Conservation (phyloP, 164 flowering plant species). For the Piper betle region DNA sequence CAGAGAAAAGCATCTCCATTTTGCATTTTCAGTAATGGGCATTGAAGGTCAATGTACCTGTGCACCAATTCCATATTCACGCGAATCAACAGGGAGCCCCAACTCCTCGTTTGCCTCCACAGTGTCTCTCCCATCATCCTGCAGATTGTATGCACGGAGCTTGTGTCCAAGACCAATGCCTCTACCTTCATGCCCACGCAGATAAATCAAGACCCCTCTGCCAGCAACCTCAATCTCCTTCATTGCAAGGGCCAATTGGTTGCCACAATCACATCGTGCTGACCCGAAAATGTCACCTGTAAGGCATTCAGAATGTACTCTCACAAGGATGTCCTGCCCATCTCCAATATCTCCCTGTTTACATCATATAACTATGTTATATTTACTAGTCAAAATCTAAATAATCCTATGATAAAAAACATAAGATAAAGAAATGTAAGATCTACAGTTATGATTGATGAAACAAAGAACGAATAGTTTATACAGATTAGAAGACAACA, state of each 20-base stretch:
- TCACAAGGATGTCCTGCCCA: conserved; percentile 85
- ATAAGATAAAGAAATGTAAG: not conserved
- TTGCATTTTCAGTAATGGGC: not conserved
- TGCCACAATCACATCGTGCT: conserved; percentile 90
- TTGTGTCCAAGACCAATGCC: conserved; percentile 98
- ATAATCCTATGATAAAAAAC: not conserved
- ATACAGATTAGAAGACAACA: no score
- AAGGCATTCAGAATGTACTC: conserved; percentile 97
- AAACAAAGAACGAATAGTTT: no score
- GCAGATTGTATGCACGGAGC: conserved; percentile 88
- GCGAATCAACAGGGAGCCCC: conserved; percentile 86
- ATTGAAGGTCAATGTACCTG: conserved; percentile 39
- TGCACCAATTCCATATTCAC: conserved; percentile 98
- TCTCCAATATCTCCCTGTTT: conserved; percentile 92
- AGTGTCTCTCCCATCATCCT: conserved; percentile 89
- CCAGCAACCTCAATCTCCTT: conserved; percentile 80
- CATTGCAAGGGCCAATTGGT: conserved; percentile 88
- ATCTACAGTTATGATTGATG: not conserved
- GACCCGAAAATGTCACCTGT: conserved; percentile 98
- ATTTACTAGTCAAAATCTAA: not conserved
- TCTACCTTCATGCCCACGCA: conserved; percentile 95
- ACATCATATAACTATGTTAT: not conserved
- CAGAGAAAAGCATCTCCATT: not conserved
- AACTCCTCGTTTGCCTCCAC: conserved; percentile 97
- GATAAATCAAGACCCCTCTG: conserved; percentile 77